Conservation (phyloP, 495 filamentous ascomycete species). For the Tirmania nivea region DNA sequence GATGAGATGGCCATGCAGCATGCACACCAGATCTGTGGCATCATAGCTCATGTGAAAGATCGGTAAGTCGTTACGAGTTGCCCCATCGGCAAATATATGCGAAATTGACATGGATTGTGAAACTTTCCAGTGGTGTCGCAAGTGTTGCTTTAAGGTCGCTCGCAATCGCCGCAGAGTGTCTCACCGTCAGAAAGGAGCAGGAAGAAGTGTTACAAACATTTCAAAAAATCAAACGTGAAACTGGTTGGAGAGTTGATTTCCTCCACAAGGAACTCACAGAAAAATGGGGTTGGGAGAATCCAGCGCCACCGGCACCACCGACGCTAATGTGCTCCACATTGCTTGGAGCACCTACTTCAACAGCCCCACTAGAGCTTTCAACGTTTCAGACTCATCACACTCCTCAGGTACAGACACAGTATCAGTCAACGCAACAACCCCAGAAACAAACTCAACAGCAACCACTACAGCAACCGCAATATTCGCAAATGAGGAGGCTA, state of each 20-base stretch:
- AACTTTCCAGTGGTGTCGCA: constrained; percentile 34
- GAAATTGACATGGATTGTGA: constrained; percentile 8
- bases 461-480: not conserved
- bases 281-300: constrained; percentile 54
- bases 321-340: constrained; percentile 1
- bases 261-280: constrained; percentile 46
- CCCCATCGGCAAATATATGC: constrained; percentile 6
- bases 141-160: constrained; percentile 59
- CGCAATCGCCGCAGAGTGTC: constrained; percentile 52
- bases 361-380: not conserved
- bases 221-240: constrained; percentile 48
- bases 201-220: constrained; percentile 65
- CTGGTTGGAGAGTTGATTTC: constrained; percentile 53
- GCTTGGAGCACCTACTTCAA: not conserved
- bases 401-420: not conserved
- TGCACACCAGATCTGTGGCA: constrained; percentile 66
- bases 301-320: constrained; percentile 15
- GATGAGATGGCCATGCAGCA: constrained; percentile 44
- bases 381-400: not conserved
- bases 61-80: constrained; percentile 20
- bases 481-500: not conserved
- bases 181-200: constrained; percentile 49
- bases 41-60: constrained; percentile 66
- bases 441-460: not conserved
- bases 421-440: not conserved